Evolutionary conservation across 2,329 filamentous ascomycete genomes (phyloP).

Genomic region (Fusarium albidum): DNA sequence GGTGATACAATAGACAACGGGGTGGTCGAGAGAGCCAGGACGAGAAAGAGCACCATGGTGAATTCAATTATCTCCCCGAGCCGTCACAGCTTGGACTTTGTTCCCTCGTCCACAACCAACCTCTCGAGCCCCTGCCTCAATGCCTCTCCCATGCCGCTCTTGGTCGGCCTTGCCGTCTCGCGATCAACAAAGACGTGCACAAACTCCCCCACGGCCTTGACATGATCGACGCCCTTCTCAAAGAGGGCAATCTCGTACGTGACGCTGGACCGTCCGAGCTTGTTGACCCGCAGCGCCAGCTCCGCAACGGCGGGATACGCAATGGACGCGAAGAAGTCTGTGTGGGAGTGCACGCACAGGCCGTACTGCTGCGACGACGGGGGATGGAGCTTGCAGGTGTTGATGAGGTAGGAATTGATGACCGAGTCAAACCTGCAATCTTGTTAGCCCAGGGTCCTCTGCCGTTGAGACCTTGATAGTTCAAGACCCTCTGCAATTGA

Average conservation of each 20-base stretch:
- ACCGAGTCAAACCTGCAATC: slow-evolving; percentile 84
- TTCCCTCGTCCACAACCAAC: slow-evolving; percentile 52
- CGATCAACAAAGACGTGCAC: slow-evolving; percentile 90
- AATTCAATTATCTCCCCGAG: background rate
- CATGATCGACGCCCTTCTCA: slow-evolving; percentile 73
- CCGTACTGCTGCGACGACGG: slow-evolving; percentile 76
- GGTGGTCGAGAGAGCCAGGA: background rate
- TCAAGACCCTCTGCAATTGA: too few relatives aligned
- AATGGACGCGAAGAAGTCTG: slow-evolving; percentile 84
- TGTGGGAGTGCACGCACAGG: slow-evolving; percentile 85
- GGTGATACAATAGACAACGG: background rate
- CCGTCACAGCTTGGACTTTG: slow-evolving; percentile 24
- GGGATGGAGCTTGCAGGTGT: slow-evolving; percentile 77
- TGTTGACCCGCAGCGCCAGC: slow-evolving; percentile 81
- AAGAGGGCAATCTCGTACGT: slow-evolving; percentile 92
- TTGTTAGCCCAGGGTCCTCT: too few relatives aligned
- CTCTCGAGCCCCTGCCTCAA: slow-evolving; percentile 68
- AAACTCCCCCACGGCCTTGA: slow-evolving; percentile 84
- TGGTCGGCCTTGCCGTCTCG: slow-evolving; percentile 71
- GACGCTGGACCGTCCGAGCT: slow-evolving; percentile 85
- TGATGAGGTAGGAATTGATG: slow-evolving; percentile 87
- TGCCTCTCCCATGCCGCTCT: slow-evolving; percentile 67
- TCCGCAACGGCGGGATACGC: slow-evolving; percentile 85
- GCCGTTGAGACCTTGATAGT: too few relatives aligned
- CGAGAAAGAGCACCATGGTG: too few relatives aligned